Evolutionary conservation across 1,284 basidiomycete species (phyloP).

Genomic region (Marasmius oreades): DNA sequence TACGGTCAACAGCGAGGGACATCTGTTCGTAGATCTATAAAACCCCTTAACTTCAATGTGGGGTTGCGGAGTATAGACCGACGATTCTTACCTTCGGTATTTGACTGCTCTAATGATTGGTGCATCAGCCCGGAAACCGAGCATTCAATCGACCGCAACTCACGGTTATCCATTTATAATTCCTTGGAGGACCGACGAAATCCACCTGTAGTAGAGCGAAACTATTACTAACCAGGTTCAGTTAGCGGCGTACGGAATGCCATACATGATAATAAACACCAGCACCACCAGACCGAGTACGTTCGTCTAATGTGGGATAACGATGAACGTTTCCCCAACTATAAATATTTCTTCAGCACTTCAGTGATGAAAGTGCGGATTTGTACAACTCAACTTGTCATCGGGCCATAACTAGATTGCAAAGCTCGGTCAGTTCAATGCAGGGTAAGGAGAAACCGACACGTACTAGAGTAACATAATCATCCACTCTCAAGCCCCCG

Average conservation of each 20-base stretch:
- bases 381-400: slow-evolving; percentile 45
- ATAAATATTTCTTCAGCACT: too few species aligned
- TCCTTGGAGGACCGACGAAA: slow-evolving; percentile 50
- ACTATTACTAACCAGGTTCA: background rate
- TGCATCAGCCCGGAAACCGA: background rate
- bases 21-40: slow-evolving; percentile 57
- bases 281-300: slow-evolving; percentile 58
- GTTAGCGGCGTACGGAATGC: slow-evolving; percentile 1
- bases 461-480: slow-evolving; percentile 48
- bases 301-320: slow-evolving; percentile 47
- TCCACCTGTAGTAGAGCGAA: slow-evolving; percentile 36
- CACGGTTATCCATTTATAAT: slow-evolving; percentile 62
- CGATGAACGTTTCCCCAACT: slow-evolving; percentile 63
- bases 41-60: too few species aligned
- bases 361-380: too few species aligned
- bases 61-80: too few species aligned
- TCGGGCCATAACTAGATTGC: slow-evolving; percentile 47
- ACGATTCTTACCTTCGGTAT: slow-evolving; percentile 36
- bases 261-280: slow-evolving; percentile 68
- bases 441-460: background rate
- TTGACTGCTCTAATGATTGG: slow-evolving; percentile 36
- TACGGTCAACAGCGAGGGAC: slow-evolving; percentile 53
- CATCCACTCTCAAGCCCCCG: slow-evolving; percentile 51
- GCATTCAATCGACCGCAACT: slow-evolving; percentile 19
- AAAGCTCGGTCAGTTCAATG: background rate